Conservation (phyloP, 768 basidiomycete species). For the Leccinum boreale region DNA sequence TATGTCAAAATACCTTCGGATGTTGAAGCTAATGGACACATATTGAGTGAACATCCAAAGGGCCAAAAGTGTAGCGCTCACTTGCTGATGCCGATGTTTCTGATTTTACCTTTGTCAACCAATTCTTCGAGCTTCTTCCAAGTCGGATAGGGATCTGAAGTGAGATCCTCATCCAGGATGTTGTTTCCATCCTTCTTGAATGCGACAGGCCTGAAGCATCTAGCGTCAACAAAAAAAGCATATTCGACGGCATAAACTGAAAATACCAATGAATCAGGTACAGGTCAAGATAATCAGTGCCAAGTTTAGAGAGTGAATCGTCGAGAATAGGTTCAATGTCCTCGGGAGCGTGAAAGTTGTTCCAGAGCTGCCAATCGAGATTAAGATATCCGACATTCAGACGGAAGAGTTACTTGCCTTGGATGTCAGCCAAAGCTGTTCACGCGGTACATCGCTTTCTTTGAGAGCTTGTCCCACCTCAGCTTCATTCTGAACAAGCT, state of each 20-base stretch:
- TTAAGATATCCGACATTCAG: neutral
- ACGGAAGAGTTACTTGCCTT: conserved; percentile 35
- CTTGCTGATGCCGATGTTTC: conserved; percentile 86
- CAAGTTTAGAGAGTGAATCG: conserved; percentile 58
- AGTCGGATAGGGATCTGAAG: conserved; percentile 69
- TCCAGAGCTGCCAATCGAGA: conserved; percentile 54
- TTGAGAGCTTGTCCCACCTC: conserved; percentile 64
- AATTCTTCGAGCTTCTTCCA: conserved; percentile 80
- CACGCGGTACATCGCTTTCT: conserved; percentile 56
- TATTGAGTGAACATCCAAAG: neutral
- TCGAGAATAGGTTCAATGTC: conserved; percentile 67
- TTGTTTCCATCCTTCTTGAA: conserved; percentile 52
- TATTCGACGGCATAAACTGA: neutral
- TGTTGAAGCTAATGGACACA: conserved; percentile 49
- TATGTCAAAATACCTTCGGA: conserved; percentile 37
- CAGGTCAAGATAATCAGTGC: conserved; percentile 71
- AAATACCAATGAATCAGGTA: conserved; percentile 78
- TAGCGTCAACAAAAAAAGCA: neutral
- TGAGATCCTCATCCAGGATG: conserved; percentile 51
- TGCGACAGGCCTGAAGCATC: conserved; percentile 55
- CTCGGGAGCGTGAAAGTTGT: conserved; percentile 70
- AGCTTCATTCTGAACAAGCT: conserved; percentile 53
- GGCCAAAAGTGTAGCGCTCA: conserved; percentile 24
- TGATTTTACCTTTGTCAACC: conserved; percentile 71
- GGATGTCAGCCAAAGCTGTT: conserved; percentile 66